Conservation (phyloP, 768 basidiomycete species). For the Coprinopsis sp. region DNA sequence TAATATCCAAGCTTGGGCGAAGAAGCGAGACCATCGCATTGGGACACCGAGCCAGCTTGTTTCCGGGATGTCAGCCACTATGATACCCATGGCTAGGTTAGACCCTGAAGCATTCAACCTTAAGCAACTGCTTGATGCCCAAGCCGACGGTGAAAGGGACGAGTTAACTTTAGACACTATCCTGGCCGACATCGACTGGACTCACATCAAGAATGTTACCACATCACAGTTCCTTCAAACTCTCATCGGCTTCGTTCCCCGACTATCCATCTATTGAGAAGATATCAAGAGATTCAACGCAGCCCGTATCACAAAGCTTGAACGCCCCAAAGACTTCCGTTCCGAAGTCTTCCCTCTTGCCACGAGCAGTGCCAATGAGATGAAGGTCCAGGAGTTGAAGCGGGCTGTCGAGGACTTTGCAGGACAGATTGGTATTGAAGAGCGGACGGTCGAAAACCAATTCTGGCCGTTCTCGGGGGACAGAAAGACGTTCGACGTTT, state of each 20-base stretch:
- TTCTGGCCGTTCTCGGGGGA: conserved; percentile 14
- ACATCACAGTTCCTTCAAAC: conserved; percentile 11
- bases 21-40: conserved; percentile 12
- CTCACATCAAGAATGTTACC: conserved; percentile 14
- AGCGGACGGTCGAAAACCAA: conserved; percentile 10
- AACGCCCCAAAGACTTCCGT: conserved; percentile 5
- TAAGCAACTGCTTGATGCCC: conserved; percentile 7
- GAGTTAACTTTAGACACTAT: conserved; percentile 12
- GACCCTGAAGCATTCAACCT: conserved; percentile 18
- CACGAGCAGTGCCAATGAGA: conserved; percentile 16
- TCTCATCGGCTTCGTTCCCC: conserved; percentile 11
- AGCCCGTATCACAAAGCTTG: conserved; percentile 7
- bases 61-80: conserved; percentile 16
- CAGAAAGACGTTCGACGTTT: conserved; percentile 17
- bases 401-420: conserved; percentile 16
- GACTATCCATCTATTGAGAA: conserved; percentile 10
- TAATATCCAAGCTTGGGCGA: conserved; percentile 16
- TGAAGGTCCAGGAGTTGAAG: conserved; percentile 16
- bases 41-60: conserved; percentile 17
- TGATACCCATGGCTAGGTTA: conserved; percentile 15
- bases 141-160: conserved; percentile 12
- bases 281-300: conserved; percentile 6
- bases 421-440: conserved; percentile 14
- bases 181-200: conserved; percentile 12
- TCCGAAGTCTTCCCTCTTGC: conserved; percentile 15